These are phyloP conservation scores for Colletotrichum sp. DNA, from an alignment of 2,329 filamentous ascomycete genomes.

Conservation along the genomic window DNA sequence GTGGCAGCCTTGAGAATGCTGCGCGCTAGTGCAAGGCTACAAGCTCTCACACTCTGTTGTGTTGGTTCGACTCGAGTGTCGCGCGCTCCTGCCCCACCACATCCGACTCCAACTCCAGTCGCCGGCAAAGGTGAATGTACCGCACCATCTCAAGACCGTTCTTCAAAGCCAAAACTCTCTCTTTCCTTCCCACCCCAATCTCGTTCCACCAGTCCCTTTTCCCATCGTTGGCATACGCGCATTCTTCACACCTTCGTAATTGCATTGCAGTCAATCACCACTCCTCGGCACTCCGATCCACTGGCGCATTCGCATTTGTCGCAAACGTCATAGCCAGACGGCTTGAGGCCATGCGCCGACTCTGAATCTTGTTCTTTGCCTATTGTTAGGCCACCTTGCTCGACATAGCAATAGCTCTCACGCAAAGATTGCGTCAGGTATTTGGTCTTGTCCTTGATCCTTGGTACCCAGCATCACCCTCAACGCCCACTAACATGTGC, in stretches of 20 bases:
- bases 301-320: neutral
- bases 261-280: neutral
- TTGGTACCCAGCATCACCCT: neutral
- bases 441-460: neutral
- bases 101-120: slow-evolving; percentile 4
- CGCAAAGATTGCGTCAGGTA: neutral
- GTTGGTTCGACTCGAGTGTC: slow-evolving; percentile 10
- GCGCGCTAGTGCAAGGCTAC: slow-evolving; percentile 15
- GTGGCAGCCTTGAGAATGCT: slow-evolving; percentile 6
- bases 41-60: neutral
- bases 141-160: neutral
- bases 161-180: neutral
- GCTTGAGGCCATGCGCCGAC: neutral
- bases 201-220: neutral
- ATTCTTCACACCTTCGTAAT: neutral
- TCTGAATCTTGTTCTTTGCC: neutral
- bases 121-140: neutral
- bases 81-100: slow-evolving; percentile 4
- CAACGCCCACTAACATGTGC: neutral
- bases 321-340: slow-evolving; percentile 14
- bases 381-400: neutral
- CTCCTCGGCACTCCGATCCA: neutral
- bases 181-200: neutral
- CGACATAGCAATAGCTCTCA: neutral
- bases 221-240: neutral